phyloP scores from a whole-genome alignment of 139 green algal genomes.

The Pycnococcus provasolii region DNA sequence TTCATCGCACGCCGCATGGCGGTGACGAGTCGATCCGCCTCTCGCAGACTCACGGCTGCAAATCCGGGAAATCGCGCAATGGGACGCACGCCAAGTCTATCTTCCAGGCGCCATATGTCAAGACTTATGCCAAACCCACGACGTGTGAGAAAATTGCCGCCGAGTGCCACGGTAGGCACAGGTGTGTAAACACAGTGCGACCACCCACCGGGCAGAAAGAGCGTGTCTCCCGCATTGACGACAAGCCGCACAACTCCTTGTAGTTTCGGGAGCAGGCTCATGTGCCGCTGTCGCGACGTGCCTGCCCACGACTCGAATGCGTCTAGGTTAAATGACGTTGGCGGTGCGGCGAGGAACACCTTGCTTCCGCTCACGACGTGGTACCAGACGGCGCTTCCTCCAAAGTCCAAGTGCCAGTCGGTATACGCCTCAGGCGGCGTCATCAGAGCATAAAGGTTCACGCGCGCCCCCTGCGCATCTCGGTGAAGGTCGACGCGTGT shows the following conservation, averaged over 20 bases:
- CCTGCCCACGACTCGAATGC: slow-evolving; percentile 39
- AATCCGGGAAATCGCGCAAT: slow-evolving; percentile 33
- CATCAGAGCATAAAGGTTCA: slow-evolving; percentile 43
- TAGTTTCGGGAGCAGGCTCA: slow-evolving; percentile 14
- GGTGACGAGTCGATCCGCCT: too few relatives aligned
- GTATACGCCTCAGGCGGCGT: slow-evolving; percentile 38
- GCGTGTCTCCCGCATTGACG: slow-evolving; percentile 35
- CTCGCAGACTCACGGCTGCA: too few relatives aligned
- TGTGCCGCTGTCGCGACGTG: slow-evolving; percentile 28
- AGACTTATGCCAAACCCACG: slow-evolving; percentile 15
- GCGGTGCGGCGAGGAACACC: slow-evolving; percentile 40
- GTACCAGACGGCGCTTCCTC: slow-evolving; percentile 47
- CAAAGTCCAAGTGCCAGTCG: slow-evolving; percentile 53
- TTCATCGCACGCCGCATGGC: too few relatives aligned
- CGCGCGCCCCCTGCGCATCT: slow-evolving; percentile 27
- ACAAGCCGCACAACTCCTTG: slow-evolving; percentile 31
- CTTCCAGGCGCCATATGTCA: slow-evolving; percentile 9
- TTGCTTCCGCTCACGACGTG: slow-evolving; percentile 44
- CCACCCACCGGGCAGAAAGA: slow-evolving; percentile 46
- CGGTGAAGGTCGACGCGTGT: slow-evolving; percentile 32
- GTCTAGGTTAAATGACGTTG: slow-evolving; percentile 31
- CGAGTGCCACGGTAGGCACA: slow-evolving; percentile 33
- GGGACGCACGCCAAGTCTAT: slow-evolving; percentile 9
- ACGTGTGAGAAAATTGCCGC: slow-evolving; percentile 39
- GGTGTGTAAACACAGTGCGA: slow-evolving; percentile 43